Evolutionary conservation across 805 yeast species (phyloP).

Genomic region (Candida railenensis): DNA sequence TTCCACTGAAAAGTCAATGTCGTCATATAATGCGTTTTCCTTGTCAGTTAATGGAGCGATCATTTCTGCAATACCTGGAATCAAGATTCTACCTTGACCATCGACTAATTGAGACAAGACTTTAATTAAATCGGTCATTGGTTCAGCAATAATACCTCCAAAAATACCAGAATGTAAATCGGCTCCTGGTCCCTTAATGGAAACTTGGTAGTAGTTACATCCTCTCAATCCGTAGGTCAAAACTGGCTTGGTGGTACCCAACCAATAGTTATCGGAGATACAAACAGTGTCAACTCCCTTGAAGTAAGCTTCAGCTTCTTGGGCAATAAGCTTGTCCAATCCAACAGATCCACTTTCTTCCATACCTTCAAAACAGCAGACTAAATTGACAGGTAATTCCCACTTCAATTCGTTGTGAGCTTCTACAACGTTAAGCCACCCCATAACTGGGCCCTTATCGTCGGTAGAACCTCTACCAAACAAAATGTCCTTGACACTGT

Average conservation of each 20-base stretch:
- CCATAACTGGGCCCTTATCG: slow-evolving; percentile 97
- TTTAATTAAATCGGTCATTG: slow-evolving; percentile 88
- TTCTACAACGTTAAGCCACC: slow-evolving; percentile 91
- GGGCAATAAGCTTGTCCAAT: slow-evolving; percentile 75
- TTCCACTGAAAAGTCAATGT: slow-evolving; percentile 77
- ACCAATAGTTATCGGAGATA: slow-evolving; percentile 97
- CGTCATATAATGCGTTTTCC: slow-evolving; percentile 78
- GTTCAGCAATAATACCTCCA: slow-evolving; percentile 97
- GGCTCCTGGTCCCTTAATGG: slow-evolving; percentile 88
- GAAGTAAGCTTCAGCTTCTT: slow-evolving; percentile 79
- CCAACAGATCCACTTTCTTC: slow-evolving; percentile 97
- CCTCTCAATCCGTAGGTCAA: slow-evolving; percentile 98
- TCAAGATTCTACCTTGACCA: slow-evolving; percentile 74
- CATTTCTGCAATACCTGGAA: slow-evolving; percentile 90
- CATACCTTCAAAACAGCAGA: slow-evolving; percentile 97
- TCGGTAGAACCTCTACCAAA: slow-evolving; percentile 96
- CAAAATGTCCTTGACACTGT: slow-evolving; percentile 63
- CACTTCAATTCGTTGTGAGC: slow-evolving; percentile 84
- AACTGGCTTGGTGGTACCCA: slow-evolving; percentile 95
- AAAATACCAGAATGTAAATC: slow-evolving; percentile 97
- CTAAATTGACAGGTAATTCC: slow-evolving; percentile 90
- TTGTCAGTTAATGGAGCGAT: slow-evolving; percentile 87
- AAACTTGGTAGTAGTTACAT: slow-evolving; percentile 85
- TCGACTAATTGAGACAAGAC: slow-evolving; percentile 78
- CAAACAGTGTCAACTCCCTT: slow-evolving; percentile 91